Evolutionary conservation across 1,139 yeast genomes (phyloP).

Genomic region (Geotrichum europaeum): DNA sequence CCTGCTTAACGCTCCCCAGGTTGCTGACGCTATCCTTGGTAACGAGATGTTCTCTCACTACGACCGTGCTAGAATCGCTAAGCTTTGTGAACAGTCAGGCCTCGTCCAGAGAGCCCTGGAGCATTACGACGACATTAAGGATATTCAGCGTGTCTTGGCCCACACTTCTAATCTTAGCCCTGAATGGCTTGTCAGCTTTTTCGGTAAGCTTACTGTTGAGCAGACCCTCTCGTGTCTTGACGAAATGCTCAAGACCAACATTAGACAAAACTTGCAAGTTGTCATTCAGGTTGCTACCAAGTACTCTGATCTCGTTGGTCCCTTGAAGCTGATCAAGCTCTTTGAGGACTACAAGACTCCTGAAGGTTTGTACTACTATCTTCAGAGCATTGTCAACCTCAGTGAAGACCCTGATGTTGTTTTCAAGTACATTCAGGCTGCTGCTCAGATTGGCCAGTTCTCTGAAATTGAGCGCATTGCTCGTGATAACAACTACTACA

Average conservation of each 20-base stretch:
- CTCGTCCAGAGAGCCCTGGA: slow-evolving; percentile 91
- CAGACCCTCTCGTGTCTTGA: slow-evolving; percentile 84
- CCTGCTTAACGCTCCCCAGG: slow-evolving; percentile 95
- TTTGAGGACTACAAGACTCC: slow-evolving; percentile 89
- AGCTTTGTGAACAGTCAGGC: slow-evolving; percentile 90
- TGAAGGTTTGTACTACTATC: slow-evolving; percentile 91
- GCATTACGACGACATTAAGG: slow-evolving; percentile 89
- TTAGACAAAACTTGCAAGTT: slow-evolving; percentile 85
- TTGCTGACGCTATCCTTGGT: slow-evolving; percentile 97
- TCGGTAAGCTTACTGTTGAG: slow-evolving; percentile 91
- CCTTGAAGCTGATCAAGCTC: slow-evolving; percentile 73
- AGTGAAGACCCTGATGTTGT: slow-evolving; percentile 95
- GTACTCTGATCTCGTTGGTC: slow-evolving; percentile 89
- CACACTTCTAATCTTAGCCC: slow-evolving; percentile 81
- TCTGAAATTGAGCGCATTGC: slow-evolving; percentile 95
- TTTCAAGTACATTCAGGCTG: slow-evolving; percentile 91
- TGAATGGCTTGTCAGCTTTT: slow-evolving; percentile 90
- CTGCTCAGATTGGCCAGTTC: slow-evolving; percentile 82
- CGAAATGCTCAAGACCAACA: slow-evolving; percentile 74
- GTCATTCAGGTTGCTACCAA: slow-evolving; percentile 96
- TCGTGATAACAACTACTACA: slow-evolving; percentile 87
- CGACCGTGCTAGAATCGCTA: slow-evolving; percentile 89
- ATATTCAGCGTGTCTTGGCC: slow-evolving; percentile 80
- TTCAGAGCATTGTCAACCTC: slow-evolving; percentile 87
- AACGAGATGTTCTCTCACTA: slow-evolving; percentile 94